phyloP scores from a whole-genome alignment of 2,329 filamentous ascomycete genomes.

The Paracoccidioides lutzii region DNA sequence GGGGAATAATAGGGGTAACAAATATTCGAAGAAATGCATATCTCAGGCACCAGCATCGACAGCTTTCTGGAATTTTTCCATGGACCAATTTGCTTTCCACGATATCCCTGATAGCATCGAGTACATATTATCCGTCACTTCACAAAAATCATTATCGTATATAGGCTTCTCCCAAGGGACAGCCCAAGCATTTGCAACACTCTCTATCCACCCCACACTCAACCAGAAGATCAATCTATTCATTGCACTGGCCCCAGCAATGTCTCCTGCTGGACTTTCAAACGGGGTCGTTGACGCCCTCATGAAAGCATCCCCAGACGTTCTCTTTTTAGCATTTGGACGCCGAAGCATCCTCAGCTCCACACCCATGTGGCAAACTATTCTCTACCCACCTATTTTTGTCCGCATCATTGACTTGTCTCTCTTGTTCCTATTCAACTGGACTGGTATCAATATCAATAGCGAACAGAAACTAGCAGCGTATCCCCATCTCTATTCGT shows the following conservation, averaged over 20 bases:
- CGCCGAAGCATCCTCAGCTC: conserved; percentile 82
- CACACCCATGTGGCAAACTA: conserved; percentile 92
- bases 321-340: conserved; percentile 86
- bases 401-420: conserved; percentile 73
- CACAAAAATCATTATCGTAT: conserved; percentile 76
- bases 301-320: conserved; percentile 82
- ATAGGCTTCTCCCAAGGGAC: conserved; percentile 96
- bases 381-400: conserved; percentile 90
- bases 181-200: conserved; percentile 85
- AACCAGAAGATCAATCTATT: conserved; percentile 94
- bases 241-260: conserved; percentile 87
- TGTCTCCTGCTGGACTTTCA: conserved; percentile 83
- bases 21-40: conserved; percentile 93
- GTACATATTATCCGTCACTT: conserved; percentile 77
- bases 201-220: conserved; percentile 81
- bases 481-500: conserved; percentile 92
- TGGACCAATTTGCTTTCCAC: conserved; percentile 95
- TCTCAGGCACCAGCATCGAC: conserved; percentile 58
- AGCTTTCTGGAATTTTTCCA: conserved; percentile 94
- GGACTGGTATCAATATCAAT: conserved; percentile 74
- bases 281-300: conserved; percentile 87
- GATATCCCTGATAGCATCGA: conserved; percentile 92
- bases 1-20: conserved; percentile 96
- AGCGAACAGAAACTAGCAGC: conserved; percentile 82
- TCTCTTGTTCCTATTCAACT: conserved; percentile 75